These are phyloP conservation scores for Malassezia caprae DNA, from an alignment of 1,284 basidiomycete species.

Conservation along the genomic window DNA sequence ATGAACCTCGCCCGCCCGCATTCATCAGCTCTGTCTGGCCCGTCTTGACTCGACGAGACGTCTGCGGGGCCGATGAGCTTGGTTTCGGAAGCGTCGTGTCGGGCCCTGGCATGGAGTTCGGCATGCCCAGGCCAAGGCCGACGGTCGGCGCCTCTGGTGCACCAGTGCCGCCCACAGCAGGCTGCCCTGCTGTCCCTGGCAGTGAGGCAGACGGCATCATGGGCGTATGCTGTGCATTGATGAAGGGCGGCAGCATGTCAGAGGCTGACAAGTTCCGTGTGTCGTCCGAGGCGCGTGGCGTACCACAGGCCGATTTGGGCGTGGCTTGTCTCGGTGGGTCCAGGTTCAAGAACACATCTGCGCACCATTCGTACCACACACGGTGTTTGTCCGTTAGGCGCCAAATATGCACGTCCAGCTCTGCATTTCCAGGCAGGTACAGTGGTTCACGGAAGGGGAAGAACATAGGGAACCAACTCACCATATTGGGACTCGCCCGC, in stretches of 20 bases:
- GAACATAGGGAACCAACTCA: slow-evolving; percentile 97
- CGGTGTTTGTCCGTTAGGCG: slow-evolving; percentile 65
- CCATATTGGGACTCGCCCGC: slow-evolving; percentile 77
- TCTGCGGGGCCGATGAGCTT: background rate
- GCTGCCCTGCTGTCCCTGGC: background rate
- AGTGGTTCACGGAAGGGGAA: slow-evolving; percentile 83
- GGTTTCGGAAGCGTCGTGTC: background rate
- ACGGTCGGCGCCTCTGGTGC: background rate
- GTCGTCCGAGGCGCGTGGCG: slow-evolving; percentile 7
- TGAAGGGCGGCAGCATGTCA: slow-evolving; percentile 20
- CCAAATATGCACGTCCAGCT: slow-evolving; percentile 89
- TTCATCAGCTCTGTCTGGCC: slow-evolving; percentile 86
- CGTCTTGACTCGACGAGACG: slow-evolving; percentile 60
- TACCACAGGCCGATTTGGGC: background rate
- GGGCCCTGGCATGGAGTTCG: background rate
- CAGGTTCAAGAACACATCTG: slow-evolving; percentile 70
- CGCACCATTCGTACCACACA: slow-evolving; percentile 99
- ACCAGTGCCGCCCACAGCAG: background rate
- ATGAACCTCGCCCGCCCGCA: slow-evolving; percentile 75
- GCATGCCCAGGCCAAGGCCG: slow-evolving; percentile 1
- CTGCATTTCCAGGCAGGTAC: slow-evolving; percentile 81
- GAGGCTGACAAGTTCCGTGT: background rate
- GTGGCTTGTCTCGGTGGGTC: slow-evolving; percentile 11
- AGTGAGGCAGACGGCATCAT: slow-evolving; percentile 25
- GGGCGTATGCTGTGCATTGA: slow-evolving; percentile 39